A percentile compares a stretch with the other conserved stretches of the same genome.
phyloP scores from a whole-genome alignment of 2,329 filamentous ascomycete species.

The Cladosporium sp. region DNA sequence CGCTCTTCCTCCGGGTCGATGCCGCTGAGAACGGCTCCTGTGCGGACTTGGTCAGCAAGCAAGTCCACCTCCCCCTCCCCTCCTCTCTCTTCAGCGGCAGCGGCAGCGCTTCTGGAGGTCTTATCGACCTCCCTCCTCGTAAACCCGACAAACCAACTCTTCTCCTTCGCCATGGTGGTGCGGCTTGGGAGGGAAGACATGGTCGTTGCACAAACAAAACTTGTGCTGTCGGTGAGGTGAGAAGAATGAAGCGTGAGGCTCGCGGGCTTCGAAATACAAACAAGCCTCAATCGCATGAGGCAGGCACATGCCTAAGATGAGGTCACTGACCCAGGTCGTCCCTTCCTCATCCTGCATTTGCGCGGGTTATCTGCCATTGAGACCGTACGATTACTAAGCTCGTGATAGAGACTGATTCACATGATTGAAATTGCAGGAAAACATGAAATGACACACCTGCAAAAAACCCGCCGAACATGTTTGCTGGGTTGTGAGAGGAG shows the following conservation, averaged over 20 bases:
- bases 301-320: background rate
- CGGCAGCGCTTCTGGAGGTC: background rate
- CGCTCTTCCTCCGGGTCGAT: slow-evolving; percentile 27
- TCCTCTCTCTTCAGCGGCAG: background rate
- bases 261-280: background rate
- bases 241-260: background rate
- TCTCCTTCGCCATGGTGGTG: slow-evolving; percentile 8
- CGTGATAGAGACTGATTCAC: background rate
- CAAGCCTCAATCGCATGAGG: too few species aligned
- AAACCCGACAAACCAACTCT: slow-evolving; percentile 8
- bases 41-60: slow-evolving; percentile 1
- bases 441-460: background rate
- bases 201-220: background rate
- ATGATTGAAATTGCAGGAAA: background rate
- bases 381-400: background rate
- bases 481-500: too few species aligned
- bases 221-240: background rate
- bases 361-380: background rate
- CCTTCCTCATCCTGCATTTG: background rate
- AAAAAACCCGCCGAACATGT: slow-evolving; percentile 8
- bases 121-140: background rate
- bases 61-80: background rate
- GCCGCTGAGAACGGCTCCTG: slow-evolving; percentile 14
- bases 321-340: background rate
- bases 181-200: background rate